Evolutionary conservation across 176 grass and related monocot species (phyloP), one percentile per base, ranked within the genome.

Genomic region (Puccinellia tenuiflora): DNA sequence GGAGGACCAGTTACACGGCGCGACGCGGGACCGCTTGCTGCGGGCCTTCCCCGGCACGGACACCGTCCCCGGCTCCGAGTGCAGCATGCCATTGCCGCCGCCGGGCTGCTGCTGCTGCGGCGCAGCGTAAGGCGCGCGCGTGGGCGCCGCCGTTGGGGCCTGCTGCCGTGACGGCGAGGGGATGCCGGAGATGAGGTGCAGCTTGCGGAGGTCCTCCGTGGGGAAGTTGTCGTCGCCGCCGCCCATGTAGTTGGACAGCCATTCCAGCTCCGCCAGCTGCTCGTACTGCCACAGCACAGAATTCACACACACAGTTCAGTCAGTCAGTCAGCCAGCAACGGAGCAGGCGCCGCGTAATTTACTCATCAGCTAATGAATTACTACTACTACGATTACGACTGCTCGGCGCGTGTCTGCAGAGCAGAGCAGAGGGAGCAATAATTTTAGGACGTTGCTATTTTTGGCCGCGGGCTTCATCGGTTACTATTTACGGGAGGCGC

Each of bases 211-310:
- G 78, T 99, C 93, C 85, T 99, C 93, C 52, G 77, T 90, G 21
- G 93, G 90, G 85, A 96, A 99, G 87, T 90, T 93, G 63, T 91
- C 92, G 39, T 97, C 90, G 64, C 33, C n/a, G n/a, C n/a, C 33
- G 33, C 81, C 92, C 35, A 94, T 91, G 82, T 91, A 95, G 82
- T 85, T 95, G 64, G 96, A 95, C 13, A 99, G 77, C 96, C 91
- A 95, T 88, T 99, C 96, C 53, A 99, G 89, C 91, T 99, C 93
- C 79, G 85, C 91, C 63, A 99, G 31, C 83, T 93, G 93, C 16
- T 99, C 96, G 67, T 93, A 96, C 91, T 99, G 96, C 88, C 4
- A 48, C 46, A 48, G 1, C 46, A 16, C 54, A 14, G 78, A 42
- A 78, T 73, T 59, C 78, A 62, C 67, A 79, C 21, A 17, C 7